Evolutionary conservation across 805 yeast genomes (phyloP).

Genomic region (Candida dendrica): DNA sequence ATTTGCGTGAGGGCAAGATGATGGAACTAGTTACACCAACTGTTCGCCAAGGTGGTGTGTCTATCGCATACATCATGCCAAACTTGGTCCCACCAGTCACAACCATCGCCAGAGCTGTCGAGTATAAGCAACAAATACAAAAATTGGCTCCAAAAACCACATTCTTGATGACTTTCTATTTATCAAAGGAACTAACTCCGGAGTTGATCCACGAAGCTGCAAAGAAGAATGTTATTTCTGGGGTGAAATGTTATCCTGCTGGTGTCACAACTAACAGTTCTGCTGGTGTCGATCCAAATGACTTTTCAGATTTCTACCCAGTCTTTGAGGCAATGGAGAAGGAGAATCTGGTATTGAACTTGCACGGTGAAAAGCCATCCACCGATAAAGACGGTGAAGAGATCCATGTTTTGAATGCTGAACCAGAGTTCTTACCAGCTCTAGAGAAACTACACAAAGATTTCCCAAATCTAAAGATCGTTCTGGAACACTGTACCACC

Average conservation of each 20-base stretch:
- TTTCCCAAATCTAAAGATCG: slow-evolving; percentile 81
- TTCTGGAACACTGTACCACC: slow-evolving; percentile 93
- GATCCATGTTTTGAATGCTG: slow-evolving; percentile 91
- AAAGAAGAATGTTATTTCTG: slow-evolving; percentile 56
- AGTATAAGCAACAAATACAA: slow-evolving; percentile 61
- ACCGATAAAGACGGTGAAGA: slow-evolving; percentile 46
- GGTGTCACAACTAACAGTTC: slow-evolving; percentile 97
- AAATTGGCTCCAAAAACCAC: slow-evolving; percentile 73
- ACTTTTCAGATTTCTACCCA: slow-evolving; percentile 83
- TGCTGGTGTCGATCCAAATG: slow-evolving; percentile 90
- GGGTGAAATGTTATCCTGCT: slow-evolving; percentile 96
- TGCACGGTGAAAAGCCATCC: slow-evolving; percentile 95
- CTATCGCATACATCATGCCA: slow-evolving; percentile 94
- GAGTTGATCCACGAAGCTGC: slow-evolving; percentile 80
- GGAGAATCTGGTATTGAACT: slow-evolving; percentile 68
- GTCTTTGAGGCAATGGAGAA: slow-evolving; percentile 84
- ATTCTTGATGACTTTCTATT: slow-evolving; percentile 85
- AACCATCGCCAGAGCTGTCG: slow-evolving; percentile 60
- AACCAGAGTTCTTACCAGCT: slow-evolving; percentile 87
- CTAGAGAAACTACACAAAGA: slow-evolving; percentile 66
- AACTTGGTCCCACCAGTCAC: slow-evolving; percentile 90
- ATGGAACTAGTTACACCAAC: slow-evolving; percentile 89
- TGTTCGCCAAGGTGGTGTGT: slow-evolving; percentile 81
- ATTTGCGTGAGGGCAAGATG: slow-evolving; percentile 90
- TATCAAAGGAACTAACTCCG: slow-evolving; percentile 75